Base-by-base conservation (phyloP, 129 eudicot species). In the Scalesia atractyloides region DNA sequence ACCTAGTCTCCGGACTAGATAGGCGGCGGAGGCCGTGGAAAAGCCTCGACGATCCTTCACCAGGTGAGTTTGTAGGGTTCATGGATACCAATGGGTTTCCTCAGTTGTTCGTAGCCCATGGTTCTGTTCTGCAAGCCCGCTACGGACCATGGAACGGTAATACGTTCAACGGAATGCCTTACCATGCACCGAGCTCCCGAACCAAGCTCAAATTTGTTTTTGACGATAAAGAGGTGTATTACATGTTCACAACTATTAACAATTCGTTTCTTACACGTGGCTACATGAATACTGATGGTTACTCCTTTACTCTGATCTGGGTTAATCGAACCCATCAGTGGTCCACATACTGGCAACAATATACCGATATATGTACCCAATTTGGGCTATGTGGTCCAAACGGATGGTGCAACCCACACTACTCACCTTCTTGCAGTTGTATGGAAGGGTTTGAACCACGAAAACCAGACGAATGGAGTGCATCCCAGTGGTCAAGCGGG, bases 71-170 rank as follows among this genome's bases (percentile, higher is more conserved):
- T 53, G 34, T 5, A 30, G 43, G 14, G 14, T 52, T 10, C 43
- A 26, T 82, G 37, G 52, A 77, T 43, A 78, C 65, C 9, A 33
- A 60, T 1, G 82, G 79, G 16, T 77, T 24, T n/a, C 85, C 82
- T 7, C 82, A 77, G 14, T 2, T 66, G 7, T 46, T 50, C 1
- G 44, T 11, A 22, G 20, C 16, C 41, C n/a, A 33, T 5, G 75
- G 51, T 19, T 53, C 47, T 5, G 22, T 19, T 15, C 63, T 53
- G n/a, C 17, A 0, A 6, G 58, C 18, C 7, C 50, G 80, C 12
- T 36, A 1, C 9, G 84, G 84, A 5, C 84, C 84, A 1, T 80
- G 84, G 84, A 75, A 74, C 9, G 81, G 77, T 14, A 0, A 68
- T 3, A 37, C 60, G 37, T 68, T 74, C 17, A 80, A 63, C 7